These are phyloP conservation scores for Vigna angularis DNA, from an alignment of 306 rosid species.

Conservation along the genomic window DNA sequence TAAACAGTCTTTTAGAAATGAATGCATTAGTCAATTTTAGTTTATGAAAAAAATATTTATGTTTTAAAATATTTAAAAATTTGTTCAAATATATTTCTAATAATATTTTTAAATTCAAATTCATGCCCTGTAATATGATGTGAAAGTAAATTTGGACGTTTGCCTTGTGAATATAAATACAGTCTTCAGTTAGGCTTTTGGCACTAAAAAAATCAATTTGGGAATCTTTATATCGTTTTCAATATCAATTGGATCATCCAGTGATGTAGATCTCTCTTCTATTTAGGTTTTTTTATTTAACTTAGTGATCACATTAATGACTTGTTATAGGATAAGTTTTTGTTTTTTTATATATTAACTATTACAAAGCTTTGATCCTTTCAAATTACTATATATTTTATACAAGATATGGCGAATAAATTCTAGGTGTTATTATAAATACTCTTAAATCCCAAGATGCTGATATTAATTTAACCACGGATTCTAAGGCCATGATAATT, in stretches of 20 bases:
- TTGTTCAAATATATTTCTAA: too few species aligned
- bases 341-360: too few species aligned
- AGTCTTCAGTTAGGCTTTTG: slow-evolving; percentile 1
- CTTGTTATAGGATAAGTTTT: too few species aligned
- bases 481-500: neutral
- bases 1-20: too few species aligned
- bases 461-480: neutral
- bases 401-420: slow-evolving; percentile 46
- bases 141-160: slow-evolving; percentile 20
- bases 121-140: neutral
- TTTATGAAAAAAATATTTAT: too few species aligned
- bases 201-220: neutral
- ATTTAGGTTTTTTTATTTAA: neutral
- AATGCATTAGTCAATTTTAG: too few species aligned
- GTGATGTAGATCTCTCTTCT: neutral
- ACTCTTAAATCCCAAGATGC: slow-evolving; percentile 1
- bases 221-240: slow-evolving; percentile 20
- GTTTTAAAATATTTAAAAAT: too few species aligned
- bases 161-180: slow-evolving; percentile 12
- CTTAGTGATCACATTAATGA: slow-evolving; percentile 2
- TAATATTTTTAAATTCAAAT: neutral
- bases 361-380: neutral
- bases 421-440: slow-evolving; percentile 14
- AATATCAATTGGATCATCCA: slow-evolving; percentile 7
- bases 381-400: slow-evolving; percentile 4